A percentile compares a stretch with the other conserved stretches of the same genome.
phyloP scores from a whole-genome alignment of 192 early-diverging fungal species.

The Helicostylum pulchrum region DNA sequence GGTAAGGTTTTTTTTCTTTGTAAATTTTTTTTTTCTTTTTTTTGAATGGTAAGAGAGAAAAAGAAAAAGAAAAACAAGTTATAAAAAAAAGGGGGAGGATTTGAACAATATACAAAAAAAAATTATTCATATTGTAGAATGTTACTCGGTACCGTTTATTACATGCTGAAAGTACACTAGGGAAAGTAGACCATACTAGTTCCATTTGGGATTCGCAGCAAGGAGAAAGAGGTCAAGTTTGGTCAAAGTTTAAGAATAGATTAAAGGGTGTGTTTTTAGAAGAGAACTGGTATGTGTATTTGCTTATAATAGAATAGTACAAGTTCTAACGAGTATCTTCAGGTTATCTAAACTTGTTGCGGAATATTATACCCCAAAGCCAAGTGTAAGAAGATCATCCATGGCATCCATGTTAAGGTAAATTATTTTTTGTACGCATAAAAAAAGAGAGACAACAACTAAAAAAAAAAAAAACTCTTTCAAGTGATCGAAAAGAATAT shows the following conservation, averaged over 20 bases:
- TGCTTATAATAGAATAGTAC: too few relatives aligned
- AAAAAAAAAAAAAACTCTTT: neutral
- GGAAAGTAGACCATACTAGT: neutral
- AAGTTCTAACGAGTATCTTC: neutral
- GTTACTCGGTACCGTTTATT: conserved; percentile 7
- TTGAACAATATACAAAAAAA: neutral
- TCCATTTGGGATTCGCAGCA: neutral
- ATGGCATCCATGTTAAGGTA: conserved; percentile 16
- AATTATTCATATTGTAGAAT: neutral
- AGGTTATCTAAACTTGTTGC: conserved; percentile 25
- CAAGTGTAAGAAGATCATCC: conserved; percentile 14
- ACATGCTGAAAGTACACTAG: neutral
- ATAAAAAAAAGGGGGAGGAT: too few relatives aligned
- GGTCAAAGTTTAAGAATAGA: conserved; percentile 15
- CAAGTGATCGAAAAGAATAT: conserved; percentile 38
- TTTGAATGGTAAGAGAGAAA: neutral
- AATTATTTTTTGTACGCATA: too few relatives aligned
- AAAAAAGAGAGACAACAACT: too few relatives aligned
- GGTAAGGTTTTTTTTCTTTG: conserved; percentile 32
- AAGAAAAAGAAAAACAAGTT: neutral
- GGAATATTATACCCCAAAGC: conserved; percentile 24
- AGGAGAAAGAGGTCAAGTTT: conserved; percentile 9
- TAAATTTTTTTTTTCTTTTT: conserved; percentile 3
- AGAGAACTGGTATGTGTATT: conserved; percentile 13
- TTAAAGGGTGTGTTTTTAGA: conserved; percentile 21